Evolutionary conservation across 139 green algal genomes (phyloP).

Genomic region (Micractinium sp.): DNA sequence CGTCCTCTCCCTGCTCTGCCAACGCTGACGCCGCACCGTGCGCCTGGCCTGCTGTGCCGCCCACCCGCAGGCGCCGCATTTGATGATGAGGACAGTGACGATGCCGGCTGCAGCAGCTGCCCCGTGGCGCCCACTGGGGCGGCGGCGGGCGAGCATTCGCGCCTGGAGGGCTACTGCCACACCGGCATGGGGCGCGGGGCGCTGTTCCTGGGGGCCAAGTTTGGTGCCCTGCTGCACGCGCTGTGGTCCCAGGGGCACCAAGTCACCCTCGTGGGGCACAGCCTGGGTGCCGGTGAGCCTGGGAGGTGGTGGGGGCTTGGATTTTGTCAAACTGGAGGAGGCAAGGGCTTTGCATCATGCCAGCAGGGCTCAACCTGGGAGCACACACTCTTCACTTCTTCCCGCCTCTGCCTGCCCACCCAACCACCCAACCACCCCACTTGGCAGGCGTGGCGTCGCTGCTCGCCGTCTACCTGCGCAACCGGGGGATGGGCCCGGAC

Average conservation of each 20-base stretch:
- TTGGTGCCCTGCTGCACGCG: constrained; percentile 17
- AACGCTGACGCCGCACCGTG: neutral
- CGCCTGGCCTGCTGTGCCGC: neutral
- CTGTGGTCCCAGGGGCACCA: neutral
- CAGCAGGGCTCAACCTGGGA: too few species aligned
- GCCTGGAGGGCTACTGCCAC: constrained; percentile 14
- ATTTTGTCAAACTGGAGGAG: neutral
- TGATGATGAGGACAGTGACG: neutral
- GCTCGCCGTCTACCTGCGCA: constrained; percentile 20
- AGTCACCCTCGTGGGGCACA: constrained; percentile 41
- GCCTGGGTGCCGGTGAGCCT: constrained; percentile 33
- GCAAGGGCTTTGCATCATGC: too few species aligned
- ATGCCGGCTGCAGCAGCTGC: neutral
- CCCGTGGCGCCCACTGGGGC: too few species aligned
- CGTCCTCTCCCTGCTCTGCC: neutral
- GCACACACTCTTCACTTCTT: neutral
- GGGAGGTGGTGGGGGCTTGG: neutral
- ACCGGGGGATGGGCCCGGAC: constrained; percentile 24
- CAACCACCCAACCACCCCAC: neutral
- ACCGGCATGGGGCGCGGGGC: constrained; percentile 36
- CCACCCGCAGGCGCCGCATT: constrained; percentile 12
- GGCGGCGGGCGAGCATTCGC: too few species aligned
- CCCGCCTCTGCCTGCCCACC: neutral
- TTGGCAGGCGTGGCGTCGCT: constrained; percentile 22
- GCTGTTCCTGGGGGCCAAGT: constrained; percentile 18